These are phyloP conservation scores for Pyronema domesticum DNA, from an alignment of 495 filamentous ascomycete genomes.

Conservation along the genomic window DNA sequence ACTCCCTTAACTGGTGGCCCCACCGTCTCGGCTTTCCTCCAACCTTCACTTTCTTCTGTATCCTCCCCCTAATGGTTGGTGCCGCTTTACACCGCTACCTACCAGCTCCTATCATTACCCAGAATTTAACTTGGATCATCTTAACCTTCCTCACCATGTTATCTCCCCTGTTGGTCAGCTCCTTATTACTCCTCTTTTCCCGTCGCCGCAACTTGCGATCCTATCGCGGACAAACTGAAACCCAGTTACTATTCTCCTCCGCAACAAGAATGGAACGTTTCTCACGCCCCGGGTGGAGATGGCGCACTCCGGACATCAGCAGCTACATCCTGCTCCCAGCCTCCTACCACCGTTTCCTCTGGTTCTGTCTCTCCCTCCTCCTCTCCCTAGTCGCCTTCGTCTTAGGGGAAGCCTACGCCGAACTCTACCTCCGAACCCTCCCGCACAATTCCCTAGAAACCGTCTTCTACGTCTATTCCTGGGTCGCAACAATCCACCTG, in stretches of 20 bases:
- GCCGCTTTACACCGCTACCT: constrained; percentile 40
- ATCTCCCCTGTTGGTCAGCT: constrained; percentile 41
- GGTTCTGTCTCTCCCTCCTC: constrained; percentile 44
- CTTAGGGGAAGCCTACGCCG: constrained; percentile 46
- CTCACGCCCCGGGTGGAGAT: too few species aligned
- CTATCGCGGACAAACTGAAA: constrained; percentile 39
- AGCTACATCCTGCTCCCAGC: constrained; percentile 8
- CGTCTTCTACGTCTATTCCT: constrained; percentile 46
- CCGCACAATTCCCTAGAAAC: constrained; percentile 46
- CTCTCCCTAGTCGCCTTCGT: constrained; percentile 43
- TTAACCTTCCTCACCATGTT: constrained; percentile 50
- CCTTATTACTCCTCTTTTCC: constrained; percentile 35
- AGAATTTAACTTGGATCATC: constrained; percentile 46
- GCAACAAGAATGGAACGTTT: background rate
- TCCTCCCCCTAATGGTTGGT: constrained; percentile 35
- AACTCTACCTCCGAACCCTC: constrained; percentile 45
- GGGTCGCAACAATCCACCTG: constrained; percentile 43
- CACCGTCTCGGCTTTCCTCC: constrained; percentile 37
- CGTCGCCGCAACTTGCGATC: constrained; percentile 39
- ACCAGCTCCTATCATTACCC: constrained; percentile 30
- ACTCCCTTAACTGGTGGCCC: constrained; percentile 41
- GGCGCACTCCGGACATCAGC: background rate
- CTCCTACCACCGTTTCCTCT: constrained; percentile 43
- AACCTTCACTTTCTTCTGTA: constrained; percentile 38
- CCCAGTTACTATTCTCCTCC: constrained; percentile 43